phyloP scores from a whole-genome alignment of 2,329 filamentous ascomycete species.

The Ophiognomonia clavigignenti-juglandacearum region DNA sequence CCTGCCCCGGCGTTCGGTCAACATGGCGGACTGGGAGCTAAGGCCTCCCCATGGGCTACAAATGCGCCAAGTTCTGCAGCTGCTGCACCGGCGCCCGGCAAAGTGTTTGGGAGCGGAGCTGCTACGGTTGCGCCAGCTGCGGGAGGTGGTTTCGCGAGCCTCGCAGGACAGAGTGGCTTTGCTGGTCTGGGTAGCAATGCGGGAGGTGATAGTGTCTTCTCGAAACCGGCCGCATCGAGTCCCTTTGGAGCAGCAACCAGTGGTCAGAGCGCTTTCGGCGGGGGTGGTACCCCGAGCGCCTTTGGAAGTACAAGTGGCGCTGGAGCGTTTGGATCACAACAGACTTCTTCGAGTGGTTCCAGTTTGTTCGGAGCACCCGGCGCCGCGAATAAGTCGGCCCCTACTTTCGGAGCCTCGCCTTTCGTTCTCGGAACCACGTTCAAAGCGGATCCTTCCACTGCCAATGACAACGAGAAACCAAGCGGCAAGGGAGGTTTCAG shows the following conservation, averaged over 20 bases:
- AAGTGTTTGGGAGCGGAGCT: constrained; percentile 32
- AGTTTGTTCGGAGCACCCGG: constrained; percentile 35
- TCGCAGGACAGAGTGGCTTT: constrained; percentile 53
- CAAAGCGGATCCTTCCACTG: constrained; percentile 56
- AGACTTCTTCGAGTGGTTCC: constrained; percentile 29
- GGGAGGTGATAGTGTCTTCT: constrained; percentile 34
- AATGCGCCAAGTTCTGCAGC: constrained; percentile 30
- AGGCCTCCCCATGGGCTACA: constrained; percentile 50
- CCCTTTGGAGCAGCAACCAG: constrained; percentile 26
- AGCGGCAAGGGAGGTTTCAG: constrained; percentile 47
- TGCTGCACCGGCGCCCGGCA: constrained; percentile 31
- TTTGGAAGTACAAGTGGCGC: constrained; percentile 10
- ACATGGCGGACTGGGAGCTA: constrained; percentile 38
- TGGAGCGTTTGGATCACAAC: constrained; percentile 21
- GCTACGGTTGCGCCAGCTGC: constrained; percentile 22
- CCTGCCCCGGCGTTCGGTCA: constrained; percentile 46
- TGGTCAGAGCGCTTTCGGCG: constrained; percentile 7
- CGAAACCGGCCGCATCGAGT: constrained; percentile 30
- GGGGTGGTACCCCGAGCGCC: background rate
- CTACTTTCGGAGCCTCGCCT: constrained; percentile 44
- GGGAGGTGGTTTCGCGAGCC: constrained; percentile 46
- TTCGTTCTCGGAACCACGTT: constrained; percentile 68
- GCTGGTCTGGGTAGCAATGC: constrained; percentile 37
- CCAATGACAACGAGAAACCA: constrained; percentile 53
- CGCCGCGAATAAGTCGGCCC: constrained; percentile 30